These are phyloP conservation scores for Tuber borchii DNA, from an alignment of 495 filamentous ascomycete species.

Conservation along the genomic window DNA sequence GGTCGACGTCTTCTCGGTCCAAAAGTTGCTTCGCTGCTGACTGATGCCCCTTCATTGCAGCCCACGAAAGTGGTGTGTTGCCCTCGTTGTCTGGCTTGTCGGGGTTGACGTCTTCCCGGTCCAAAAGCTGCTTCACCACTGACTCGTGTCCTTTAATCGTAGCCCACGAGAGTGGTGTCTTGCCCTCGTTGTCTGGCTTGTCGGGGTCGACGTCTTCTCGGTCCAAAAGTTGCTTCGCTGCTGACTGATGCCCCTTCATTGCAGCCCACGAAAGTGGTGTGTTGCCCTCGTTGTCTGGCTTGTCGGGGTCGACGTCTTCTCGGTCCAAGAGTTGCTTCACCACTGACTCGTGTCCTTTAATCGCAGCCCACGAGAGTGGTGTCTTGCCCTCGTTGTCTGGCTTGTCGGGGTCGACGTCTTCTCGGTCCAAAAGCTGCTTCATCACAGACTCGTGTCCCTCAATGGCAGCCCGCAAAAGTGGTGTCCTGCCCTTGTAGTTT, in stretches of 20 bases:
- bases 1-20: too few relatives aligned
- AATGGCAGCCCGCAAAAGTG: constrained; percentile 38
- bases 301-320: constrained; percentile 16
- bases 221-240: constrained; percentile 32
- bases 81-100: too few relatives aligned
- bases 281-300: too few relatives aligned
- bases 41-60: too few relatives aligned
- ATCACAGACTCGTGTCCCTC: constrained; percentile 39
- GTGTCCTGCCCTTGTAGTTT: constrained; percentile 26
- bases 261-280: constrained; percentile 46
- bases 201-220: constrained; percentile 6
- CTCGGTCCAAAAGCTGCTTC: constrained; percentile 27
- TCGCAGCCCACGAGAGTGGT: constrained; percentile 40
- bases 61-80: too few relatives aligned
- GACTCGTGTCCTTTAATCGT: too few relatives aligned
- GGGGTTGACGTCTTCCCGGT: too few relatives aligned
- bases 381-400: constrained; percentile 24
- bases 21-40: too few relatives aligned
- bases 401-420: constrained; percentile 15
- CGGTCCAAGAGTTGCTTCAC: constrained; percentile 35
- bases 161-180: too few relatives aligned
- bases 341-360: constrained; percentile 34
- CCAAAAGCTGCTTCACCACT: too few relatives aligned
- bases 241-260: constrained; percentile 40
- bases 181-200: too few relatives aligned